A percentile compares a stretch with the other conserved stretches of the same genome.
phyloP scores from a whole-genome alignment of 306 rosid genomes.

The Rosa persica region DNA sequence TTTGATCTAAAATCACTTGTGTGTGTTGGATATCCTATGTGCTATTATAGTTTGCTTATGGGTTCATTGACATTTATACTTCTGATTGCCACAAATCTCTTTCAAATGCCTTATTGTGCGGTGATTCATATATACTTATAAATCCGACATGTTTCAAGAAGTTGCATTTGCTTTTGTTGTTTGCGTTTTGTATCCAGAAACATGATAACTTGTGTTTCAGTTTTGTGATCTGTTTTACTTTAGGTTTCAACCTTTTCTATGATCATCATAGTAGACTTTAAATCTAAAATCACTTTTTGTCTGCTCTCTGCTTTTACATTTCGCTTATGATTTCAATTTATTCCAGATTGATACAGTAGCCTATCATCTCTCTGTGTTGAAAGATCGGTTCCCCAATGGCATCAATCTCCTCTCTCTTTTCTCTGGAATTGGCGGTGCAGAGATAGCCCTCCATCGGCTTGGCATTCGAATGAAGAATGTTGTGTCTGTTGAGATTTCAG shows the following conservation, averaged over 20 bases:
- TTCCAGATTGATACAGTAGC: slow-evolving; percentile 97
- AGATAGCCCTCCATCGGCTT: slow-evolving; percentile 89
- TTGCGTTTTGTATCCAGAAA: background rate
- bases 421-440: slow-evolving; percentile 97
- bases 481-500: slow-evolving; percentile 77
- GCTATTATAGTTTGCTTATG: background rate
- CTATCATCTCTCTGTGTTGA: slow-evolving; percentile 79
- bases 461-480: slow-evolving; percentile 76
- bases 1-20: background rate
- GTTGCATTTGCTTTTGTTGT: background rate
- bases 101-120: background rate
- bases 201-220: background rate
- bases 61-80: background rate
- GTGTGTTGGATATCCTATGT: background rate
- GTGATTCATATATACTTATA: background rate
- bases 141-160: background rate
- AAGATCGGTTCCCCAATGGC: slow-evolving; percentile 73
- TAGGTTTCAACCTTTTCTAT: background rate
- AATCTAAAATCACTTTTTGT: background rate
- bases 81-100: background rate
- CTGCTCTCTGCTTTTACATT: background rate
- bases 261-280: background rate
- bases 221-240: background rate
- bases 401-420: slow-evolving; percentile 89
- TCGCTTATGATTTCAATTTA: slow-evolving; percentile 21